Conservation (phyloP, 495 filamentous ascomycete species). For the Penicillium bialowiezense region DNA sequence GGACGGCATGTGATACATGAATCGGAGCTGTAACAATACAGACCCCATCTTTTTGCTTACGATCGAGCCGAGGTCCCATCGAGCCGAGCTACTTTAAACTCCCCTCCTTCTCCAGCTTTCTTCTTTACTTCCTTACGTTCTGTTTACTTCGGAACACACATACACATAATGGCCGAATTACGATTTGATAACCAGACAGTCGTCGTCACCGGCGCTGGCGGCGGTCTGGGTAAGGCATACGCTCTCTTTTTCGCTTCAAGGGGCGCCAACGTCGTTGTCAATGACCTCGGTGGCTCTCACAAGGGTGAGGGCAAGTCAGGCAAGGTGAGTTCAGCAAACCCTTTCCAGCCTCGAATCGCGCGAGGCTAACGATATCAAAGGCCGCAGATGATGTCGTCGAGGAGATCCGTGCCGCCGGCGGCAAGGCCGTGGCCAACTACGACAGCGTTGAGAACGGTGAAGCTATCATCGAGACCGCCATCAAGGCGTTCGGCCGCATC, state of each 20-base stretch:
- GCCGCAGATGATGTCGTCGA: slow-evolving; percentile 94
- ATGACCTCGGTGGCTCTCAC: slow-evolving; percentile 92
- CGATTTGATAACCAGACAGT: slow-evolving; percentile 95
- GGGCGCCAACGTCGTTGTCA: slow-evolving; percentile 95
- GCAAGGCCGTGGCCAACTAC: slow-evolving; percentile 98
- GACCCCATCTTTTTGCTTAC: slow-evolving; percentile 8
- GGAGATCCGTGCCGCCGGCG: slow-evolving; percentile 87
- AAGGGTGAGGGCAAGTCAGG: slow-evolving; percentile 87
- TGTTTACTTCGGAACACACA: too few species aligned
- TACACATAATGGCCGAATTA: slow-evolving; percentile 67
- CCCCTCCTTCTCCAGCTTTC: slow-evolving; percentile 25
- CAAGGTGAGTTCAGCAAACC: slow-evolving; percentile 54
- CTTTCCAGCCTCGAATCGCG: too few species aligned
- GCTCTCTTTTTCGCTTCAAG: slow-evolving; percentile 86
- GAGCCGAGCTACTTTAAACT: slow-evolving; percentile 42
- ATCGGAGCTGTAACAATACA: slow-evolving; percentile 31
- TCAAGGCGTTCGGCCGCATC: slow-evolving; percentile 86
- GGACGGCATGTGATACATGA: slow-evolving; percentile 42
- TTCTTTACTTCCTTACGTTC: slow-evolving; percentile 14
- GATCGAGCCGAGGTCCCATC: slow-evolving; percentile 46
- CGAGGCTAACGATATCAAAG: slow-evolving; percentile 42
- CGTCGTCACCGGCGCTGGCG: slow-evolving; percentile 94
- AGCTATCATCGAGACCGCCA: slow-evolving; percentile 92
- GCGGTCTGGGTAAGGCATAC: slow-evolving; percentile 91
- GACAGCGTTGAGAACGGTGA: slow-evolving; percentile 95